A percentile compares a stretch with the other conserved stretches of the same genome.
These are phyloP conservation scores for Aspergillus sp. DNA, from an alignment of 2,329 filamentous ascomycete species.

Conservation along the genomic window DNA sequence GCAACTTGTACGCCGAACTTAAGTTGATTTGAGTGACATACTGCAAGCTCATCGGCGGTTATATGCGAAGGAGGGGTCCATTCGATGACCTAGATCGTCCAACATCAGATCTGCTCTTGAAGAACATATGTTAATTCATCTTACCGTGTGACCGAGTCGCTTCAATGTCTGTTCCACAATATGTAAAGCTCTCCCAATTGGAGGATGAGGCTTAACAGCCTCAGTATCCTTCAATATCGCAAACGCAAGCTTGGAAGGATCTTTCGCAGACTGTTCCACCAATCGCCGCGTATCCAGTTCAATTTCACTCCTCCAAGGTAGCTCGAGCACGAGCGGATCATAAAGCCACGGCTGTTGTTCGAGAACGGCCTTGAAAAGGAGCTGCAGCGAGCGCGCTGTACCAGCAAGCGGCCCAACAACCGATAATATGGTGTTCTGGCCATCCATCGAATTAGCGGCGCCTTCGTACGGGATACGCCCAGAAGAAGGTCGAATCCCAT, in stretches of 20 bases:
- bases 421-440: constrained; percentile 62
- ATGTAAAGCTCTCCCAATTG: constrained; percentile 55
- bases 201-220: constrained; percentile 54
- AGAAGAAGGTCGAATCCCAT: constrained; percentile 54
- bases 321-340: constrained; percentile 64
- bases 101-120: background rate
- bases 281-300: constrained; percentile 38
- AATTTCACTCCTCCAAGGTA: constrained; percentile 62
- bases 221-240: constrained; percentile 56
- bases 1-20: background rate
- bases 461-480: constrained; percentile 57
- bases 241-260: constrained; percentile 49
- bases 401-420: constrained; percentile 64
- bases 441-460: constrained; percentile 63
- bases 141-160: constrained; percentile 52
- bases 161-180: constrained; percentile 51
- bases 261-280: constrained; percentile 35
- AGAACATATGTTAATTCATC: background rate
- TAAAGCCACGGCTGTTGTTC: constrained; percentile 62
- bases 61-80: constrained; percentile 58
- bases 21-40: constrained; percentile 25
- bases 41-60: constrained; percentile 39
- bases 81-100: constrained; percentile 47
- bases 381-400: constrained; percentile 53
- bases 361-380: constrained; percentile 59